phyloP scores from a whole-genome alignment of 2,329 filamentous ascomycete species.

The Blumeria graminis region DNA sequence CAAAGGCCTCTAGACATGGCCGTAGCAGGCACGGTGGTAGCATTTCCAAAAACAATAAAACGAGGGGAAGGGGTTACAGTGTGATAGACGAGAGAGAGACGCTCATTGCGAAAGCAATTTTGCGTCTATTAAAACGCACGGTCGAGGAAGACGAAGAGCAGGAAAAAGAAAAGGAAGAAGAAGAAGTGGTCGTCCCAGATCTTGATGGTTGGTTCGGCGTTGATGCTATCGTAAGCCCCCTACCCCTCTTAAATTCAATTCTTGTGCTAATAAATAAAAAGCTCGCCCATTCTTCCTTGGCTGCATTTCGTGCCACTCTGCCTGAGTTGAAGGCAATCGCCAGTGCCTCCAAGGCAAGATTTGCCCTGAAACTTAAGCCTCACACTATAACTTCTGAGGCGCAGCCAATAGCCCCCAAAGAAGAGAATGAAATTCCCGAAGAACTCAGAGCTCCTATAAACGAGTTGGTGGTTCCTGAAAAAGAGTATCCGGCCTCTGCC shows the following conservation, averaged over 20 bases:
- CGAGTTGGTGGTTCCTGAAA: no score
- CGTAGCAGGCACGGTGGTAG: constrained; percentile 13
- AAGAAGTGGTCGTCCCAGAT: constrained; percentile 17
- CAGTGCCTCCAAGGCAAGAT: constrained; percentile 17
- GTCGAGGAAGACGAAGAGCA: constrained; percentile 16
- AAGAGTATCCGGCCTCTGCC: no score
- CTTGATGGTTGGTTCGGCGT: constrained; percentile 20
- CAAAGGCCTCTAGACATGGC: constrained; percentile 13
- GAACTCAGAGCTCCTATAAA: no score
- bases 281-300: constrained; percentile 17
- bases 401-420: no score
- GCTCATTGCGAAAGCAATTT: constrained; percentile 19
- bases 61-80: constrained; percentile 18
- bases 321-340: constrained; percentile 17
- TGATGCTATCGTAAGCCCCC: constrained; percentile 17
- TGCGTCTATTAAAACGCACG: constrained; percentile 20
- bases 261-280: constrained; percentile 5
- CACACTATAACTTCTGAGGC: constrained; percentile 11
- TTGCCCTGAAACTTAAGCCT: constrained; percentile 15
- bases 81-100: constrained; percentile 20
- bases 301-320: constrained; percentile 16
- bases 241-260: neutral
- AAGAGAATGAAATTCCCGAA: no score
- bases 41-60: constrained; percentile 14
- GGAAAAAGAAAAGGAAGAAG: constrained; percentile 13